Evolutionary conservation across 1,284 basidiomycete genomes (phyloP), one percentile per base, ranked within the genome.

Genomic region (Marasmius oreades): DNA sequence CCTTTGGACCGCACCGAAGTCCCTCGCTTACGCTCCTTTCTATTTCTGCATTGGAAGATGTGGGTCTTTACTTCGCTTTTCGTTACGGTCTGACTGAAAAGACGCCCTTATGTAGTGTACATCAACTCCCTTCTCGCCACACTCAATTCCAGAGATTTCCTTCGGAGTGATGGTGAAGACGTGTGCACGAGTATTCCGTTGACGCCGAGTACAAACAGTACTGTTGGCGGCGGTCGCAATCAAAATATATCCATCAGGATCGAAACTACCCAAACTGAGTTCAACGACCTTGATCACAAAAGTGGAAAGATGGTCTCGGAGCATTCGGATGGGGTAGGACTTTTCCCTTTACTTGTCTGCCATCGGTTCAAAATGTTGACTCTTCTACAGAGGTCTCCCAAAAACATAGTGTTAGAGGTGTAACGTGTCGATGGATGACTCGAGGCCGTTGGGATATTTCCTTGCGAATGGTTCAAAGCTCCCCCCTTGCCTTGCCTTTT

Each of bases 31-130:
- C 62, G 73, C 77, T 8, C 61, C 67, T n/a, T 82, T 81, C 66
- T 82, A 78, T 64, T 80, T 78, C 62, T 74, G 73, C 58, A 71
- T 80, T 50, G 78, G 80, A 18, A 73, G 80, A 46, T 62, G 77
- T 78, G 62, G 59, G 76, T 65, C 11, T 26, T 26, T n/a, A n/a
- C 4, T 28, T n/a, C 10, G 20, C 45, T 10, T 52, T 5, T 11
- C 7, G 8, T 31, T 28, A 28, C 46, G 11, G 54, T 51, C 16
- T 37, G 37, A 44, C 39, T 42, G 39, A 42, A 16, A 16, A n/a
- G 18, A 39, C 36, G 14, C 18, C 53, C 23, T 37, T 22, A 14
- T 45, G 6, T 36, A 77, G 73, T 77, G 23, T 73, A 73, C 62
- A 59, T 74, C 53, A 77, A 76, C 60, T 72, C 72, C 20, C 68